Percentiles rank a stretch among this genome's conserved stretches.
Evolutionary conservation across 2,329 filamentous ascomycete genomes (phyloP).

Genomic region (Harringtonia lauricola): DNA sequence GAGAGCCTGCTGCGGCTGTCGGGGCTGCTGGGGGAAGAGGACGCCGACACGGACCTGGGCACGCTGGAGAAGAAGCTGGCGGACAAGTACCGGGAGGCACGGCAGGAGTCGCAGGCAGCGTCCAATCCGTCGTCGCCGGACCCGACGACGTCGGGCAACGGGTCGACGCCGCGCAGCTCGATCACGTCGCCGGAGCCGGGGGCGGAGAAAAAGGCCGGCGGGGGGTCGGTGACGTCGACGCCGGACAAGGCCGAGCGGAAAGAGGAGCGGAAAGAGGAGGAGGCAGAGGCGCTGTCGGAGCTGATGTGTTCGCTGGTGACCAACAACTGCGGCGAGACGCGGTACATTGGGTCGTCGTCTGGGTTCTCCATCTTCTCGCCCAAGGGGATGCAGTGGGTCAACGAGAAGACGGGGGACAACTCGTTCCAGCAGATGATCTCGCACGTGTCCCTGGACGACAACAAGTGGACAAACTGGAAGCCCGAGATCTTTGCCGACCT

Average conservation of each 20-base stretch:
- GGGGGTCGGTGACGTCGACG: background rate
- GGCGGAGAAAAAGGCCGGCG: constrained; percentile 17
- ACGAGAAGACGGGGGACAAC: constrained; percentile 89
- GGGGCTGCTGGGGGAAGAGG: constrained; percentile 75
- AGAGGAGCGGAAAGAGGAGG: constrained; percentile 48
- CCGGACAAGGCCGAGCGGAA: constrained; percentile 32
- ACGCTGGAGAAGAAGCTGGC: constrained; percentile 69
- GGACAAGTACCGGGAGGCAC: constrained; percentile 39
- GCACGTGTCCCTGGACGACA: constrained; percentile 80
- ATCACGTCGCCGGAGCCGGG: constrained; percentile 39
- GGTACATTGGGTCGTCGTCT: constrained; percentile 94
- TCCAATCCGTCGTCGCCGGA: constrained; percentile 43
- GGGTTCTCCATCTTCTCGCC: constrained; percentile 98
- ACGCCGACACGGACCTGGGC: constrained; percentile 78
- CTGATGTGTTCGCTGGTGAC: constrained; percentile 99
- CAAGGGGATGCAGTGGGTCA: constrained; percentile 97
- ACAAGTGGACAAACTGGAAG: constrained; percentile 96
- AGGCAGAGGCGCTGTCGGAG: constrained; percentile 83
- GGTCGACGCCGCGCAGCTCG: constrained; percentile 41
- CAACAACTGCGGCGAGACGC: constrained; percentile 85
- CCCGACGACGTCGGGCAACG: constrained; percentile 29
- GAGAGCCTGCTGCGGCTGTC: constrained; percentile 81
- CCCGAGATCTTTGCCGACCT: constrained; percentile 94
- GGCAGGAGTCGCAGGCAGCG: constrained; percentile 34
- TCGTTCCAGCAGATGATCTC: constrained; percentile 95